phyloP scores from a whole-genome alignment of 805 yeast genomes.

The Ogataea trehalophila region DNA sequence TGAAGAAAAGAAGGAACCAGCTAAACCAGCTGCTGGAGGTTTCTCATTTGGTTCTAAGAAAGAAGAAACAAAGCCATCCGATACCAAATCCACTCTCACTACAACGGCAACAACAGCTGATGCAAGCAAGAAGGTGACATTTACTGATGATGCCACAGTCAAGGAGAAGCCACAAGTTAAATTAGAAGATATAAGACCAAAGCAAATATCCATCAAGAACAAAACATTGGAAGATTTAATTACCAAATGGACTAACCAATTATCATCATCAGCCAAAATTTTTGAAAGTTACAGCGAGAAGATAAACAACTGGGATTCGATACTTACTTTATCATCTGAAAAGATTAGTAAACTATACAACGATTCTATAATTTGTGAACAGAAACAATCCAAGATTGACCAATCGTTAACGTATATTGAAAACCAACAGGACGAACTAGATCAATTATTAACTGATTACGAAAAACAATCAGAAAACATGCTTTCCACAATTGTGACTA shows the following conservation, averaged over 20 bases:
- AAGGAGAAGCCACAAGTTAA: slow-evolving; percentile 30
- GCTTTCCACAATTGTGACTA: slow-evolving; percentile 27
- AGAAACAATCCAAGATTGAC: slow-evolving; percentile 78
- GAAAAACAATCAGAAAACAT: slow-evolving; percentile 65
- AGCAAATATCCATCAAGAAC: slow-evolving; percentile 76
- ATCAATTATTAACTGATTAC: slow-evolving; percentile 71
- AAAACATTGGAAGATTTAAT: slow-evolving; percentile 90
- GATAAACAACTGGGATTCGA: slow-evolving; percentile 81
- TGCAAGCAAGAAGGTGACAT: slow-evolving; percentile 23
- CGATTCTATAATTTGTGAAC: slow-evolving; percentile 78
- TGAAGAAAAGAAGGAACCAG: slow-evolving; percentile 11
- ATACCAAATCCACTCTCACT: slow-evolving; percentile 12
- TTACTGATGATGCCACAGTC: slow-evolving; percentile 24
- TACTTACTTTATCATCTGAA: slow-evolving; percentile 79
- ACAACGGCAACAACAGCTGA: slow-evolving; percentile 1
- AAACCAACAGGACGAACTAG: slow-evolving; percentile 90
- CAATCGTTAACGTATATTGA: slow-evolving; percentile 82
- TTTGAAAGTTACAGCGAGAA: slow-evolving; percentile 72
- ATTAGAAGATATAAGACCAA: slow-evolving; percentile 55
- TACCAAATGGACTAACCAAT: slow-evolving; percentile 86
- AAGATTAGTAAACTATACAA: slow-evolving; percentile 73
- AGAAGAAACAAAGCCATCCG: slow-evolving; percentile 9
- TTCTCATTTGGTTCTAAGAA: slow-evolving; percentile 8
- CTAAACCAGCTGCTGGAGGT: slow-evolving; percentile 7
- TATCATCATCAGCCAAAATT: slow-evolving; percentile 65